Evolutionary conservation across 208 protist species (phyloP).

Genomic region (Phytomonas serpens): DNA sequence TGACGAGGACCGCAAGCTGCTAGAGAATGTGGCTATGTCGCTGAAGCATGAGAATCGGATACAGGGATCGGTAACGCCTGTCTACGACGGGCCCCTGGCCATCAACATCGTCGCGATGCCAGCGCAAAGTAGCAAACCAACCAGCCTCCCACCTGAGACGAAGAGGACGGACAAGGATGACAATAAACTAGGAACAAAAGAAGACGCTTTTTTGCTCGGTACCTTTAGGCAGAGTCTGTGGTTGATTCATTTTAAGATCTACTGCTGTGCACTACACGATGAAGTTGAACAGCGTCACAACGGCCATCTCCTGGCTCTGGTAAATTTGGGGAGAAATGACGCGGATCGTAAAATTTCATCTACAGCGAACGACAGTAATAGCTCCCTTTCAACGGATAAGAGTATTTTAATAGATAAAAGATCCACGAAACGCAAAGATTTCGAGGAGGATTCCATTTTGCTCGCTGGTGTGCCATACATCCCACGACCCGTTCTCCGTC

Average conservation of each 20-base stretch:
- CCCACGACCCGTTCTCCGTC: constrained; percentile 38
- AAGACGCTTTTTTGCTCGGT: constrained; percentile 25
- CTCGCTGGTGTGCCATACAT: constrained; percentile 37
- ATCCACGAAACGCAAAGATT: background rate
- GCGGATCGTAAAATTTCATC: background rate
- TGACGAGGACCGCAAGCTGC: background rate
- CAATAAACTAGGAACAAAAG: background rate
- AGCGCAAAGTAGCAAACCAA: background rate
- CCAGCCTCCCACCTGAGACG: background rate
- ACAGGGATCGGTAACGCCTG: constrained; percentile 1
- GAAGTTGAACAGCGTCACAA: constrained; percentile 26
- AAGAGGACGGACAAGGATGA: background rate
- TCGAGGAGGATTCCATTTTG: background rate
- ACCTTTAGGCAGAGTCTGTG: constrained; percentile 71
- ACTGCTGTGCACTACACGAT: constrained; percentile 66
- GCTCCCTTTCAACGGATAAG: constrained; percentile 7
- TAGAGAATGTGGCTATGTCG: background rate
- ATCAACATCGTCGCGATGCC: constrained; percentile 35
- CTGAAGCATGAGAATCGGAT: background rate
- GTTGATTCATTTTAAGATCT: constrained; percentile 76
- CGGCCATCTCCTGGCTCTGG: background rate
- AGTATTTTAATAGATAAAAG: background rate
- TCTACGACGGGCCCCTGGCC: constrained; percentile 26
- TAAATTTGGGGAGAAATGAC: background rate
- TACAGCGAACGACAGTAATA: constrained; percentile 1